These are phyloP conservation scores for Beauveria sp. DNA, from an alignment of 2,329 filamentous ascomycete species.

Conservation along the genomic window DNA sequence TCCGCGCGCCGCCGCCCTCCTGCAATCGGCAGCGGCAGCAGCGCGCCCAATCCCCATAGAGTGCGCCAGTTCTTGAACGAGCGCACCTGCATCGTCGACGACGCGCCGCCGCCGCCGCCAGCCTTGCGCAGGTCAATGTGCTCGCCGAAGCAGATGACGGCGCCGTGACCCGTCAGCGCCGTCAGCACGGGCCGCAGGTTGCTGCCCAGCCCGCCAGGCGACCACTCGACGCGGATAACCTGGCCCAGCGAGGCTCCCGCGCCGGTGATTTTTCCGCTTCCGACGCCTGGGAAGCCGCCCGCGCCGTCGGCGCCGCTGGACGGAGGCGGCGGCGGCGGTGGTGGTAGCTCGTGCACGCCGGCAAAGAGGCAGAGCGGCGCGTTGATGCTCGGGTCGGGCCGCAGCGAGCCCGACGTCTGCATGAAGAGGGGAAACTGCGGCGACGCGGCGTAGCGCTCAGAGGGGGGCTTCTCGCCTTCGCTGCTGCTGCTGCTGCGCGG, in stretches of 20 bases:
- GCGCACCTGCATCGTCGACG: slow-evolving; percentile 25
- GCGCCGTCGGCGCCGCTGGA: neutral
- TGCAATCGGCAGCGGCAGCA: slow-evolving; percentile 37
- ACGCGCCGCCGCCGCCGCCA: slow-evolving; percentile 9
- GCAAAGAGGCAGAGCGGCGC: slow-evolving; percentile 5
- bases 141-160: slow-evolving; percentile 45
- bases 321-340: neutral
- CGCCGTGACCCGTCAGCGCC: slow-evolving; percentile 42
- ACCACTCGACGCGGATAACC: slow-evolving; percentile 47
- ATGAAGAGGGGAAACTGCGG: slow-evolving; percentile 10
- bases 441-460: neutral
- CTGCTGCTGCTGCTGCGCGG: neutral
- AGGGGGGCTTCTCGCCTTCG: neutral
- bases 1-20: slow-evolving; percentile 8
- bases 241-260: slow-evolving; percentile 41
- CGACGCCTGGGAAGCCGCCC: neutral
- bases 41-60: slow-evolving; percentile 49
- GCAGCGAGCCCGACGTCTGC: slow-evolving; percentile 3
- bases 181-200: slow-evolving; percentile 45
- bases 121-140: slow-evolving; percentile 23
- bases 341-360: neutral
- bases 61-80: slow-evolving; percentile 43
- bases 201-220: slow-evolving; percentile 48
- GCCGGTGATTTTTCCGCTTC: neutral
- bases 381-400: slow-evolving; percentile 9